Evolutionary conservation across 495 filamentous ascomycete species (phyloP).

Genomic region (Neurospora sp.): DNA sequence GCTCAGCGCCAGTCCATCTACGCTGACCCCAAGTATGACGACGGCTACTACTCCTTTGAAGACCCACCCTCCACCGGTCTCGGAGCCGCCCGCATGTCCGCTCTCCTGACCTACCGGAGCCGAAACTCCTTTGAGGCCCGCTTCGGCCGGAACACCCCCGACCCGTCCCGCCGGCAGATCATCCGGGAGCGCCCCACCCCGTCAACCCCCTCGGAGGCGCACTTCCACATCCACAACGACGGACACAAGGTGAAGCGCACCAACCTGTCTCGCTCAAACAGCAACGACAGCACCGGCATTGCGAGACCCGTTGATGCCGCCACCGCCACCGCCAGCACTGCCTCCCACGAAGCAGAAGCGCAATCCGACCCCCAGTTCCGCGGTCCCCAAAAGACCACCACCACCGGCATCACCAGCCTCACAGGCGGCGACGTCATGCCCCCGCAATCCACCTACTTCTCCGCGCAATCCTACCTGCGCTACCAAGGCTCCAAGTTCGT

Average conservation of each 20-base stretch:
- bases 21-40: slow-evolving; percentile 94
- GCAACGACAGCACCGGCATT: slow-evolving; percentile 15
- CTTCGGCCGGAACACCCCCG: slow-evolving; percentile 87
- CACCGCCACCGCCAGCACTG: slow-evolving; percentile 12
- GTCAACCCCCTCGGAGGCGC: slow-evolving; percentile 61
- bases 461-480: slow-evolving; percentile 93
- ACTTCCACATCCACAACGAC: slow-evolving; percentile 93
- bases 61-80: slow-evolving; percentile 79
- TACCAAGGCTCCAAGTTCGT: slow-evolving; percentile 97
- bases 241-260: slow-evolving; percentile 56
- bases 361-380: slow-evolving; percentile 66
- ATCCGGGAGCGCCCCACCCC: slow-evolving; percentile 59
- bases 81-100: slow-evolving; percentile 92
- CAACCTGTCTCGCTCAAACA: slow-evolving; percentile 27
- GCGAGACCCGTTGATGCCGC: slow-evolving; percentile 28
- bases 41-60: slow-evolving; percentile 81
- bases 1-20: slow-evolving; percentile 97
- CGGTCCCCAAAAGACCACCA: slow-evolving; percentile 37
- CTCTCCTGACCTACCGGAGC: slow-evolving; percentile 87
- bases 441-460: slow-evolving; percentile 77
- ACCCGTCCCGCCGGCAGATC: slow-evolving; percentile 65
- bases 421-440: slow-evolving; percentile 35
- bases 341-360: not conserved
- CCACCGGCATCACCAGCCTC: slow-evolving; percentile 11
- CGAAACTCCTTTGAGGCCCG: slow-evolving; percentile 93